These are phyloP conservation scores for Canna indica DNA, from an alignment of 176 grass and related monocot species.

Conservation along the genomic window DNA sequence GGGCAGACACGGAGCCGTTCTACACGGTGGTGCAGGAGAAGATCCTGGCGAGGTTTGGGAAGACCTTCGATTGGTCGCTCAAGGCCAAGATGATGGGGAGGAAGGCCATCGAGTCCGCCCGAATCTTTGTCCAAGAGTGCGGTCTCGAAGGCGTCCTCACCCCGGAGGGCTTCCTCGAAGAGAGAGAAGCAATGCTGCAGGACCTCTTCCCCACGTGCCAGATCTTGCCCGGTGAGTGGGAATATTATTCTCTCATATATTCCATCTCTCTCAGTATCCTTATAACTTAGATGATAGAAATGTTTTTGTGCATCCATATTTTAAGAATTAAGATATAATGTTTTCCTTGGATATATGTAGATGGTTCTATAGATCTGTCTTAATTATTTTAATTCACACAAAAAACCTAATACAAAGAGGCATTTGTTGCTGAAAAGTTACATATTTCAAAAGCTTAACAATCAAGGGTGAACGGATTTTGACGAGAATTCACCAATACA, in stretches of 20 bases:
- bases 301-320: too few relatives aligned
- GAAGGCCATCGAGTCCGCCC: constrained; percentile 65
- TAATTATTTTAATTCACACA: background rate
- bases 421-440: background rate
- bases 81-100: constrained; percentile 99
- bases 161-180: constrained; percentile 63
- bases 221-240: constrained; percentile 47
- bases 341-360: background rate
- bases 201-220: constrained; percentile 68
- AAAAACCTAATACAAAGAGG: background rate
- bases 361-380: background rate
- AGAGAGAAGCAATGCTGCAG: constrained; percentile 80
- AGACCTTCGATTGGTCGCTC: constrained; percentile 88
- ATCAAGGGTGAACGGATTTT: background rate
- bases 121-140: constrained; percentile 63
- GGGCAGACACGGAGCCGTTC: constrained; percentile 80
- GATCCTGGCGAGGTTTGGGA: constrained; percentile 76
- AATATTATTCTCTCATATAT: background rate
- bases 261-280: background rate
- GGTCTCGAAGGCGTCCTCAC: constrained; percentile 61
- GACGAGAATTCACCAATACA: background rate
- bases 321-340: background rate
- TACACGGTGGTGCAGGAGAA: constrained; percentile 92
- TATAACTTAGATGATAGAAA: too few relatives aligned
- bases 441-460: background rate